These are phyloP conservation scores for Hypomontagnella monticulosa DNA, from an alignment of 495 filamentous ascomycete genomes.

Conservation along the genomic window DNA sequence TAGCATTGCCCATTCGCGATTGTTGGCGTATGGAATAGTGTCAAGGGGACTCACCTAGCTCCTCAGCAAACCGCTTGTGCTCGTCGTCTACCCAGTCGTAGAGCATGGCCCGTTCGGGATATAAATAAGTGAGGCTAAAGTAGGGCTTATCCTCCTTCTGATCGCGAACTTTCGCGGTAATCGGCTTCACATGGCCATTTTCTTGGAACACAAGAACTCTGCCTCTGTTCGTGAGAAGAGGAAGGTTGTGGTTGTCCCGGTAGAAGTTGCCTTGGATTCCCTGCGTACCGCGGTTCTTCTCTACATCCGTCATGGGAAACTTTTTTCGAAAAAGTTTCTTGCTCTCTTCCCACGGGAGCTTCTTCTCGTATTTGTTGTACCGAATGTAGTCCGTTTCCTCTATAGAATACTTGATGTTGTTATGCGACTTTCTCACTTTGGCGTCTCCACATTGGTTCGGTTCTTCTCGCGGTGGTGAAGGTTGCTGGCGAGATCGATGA, in stretches of 20 bases:
- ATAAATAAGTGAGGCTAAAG: constrained; percentile 46
- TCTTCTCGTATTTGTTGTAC: constrained; percentile 50
- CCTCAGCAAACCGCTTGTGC: constrained; percentile 38
- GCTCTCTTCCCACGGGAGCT: constrained; percentile 46
- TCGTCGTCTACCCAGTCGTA: constrained; percentile 51
- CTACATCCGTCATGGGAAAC: constrained; percentile 39
- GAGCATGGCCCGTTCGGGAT: constrained; percentile 52
- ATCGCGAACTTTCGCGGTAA: constrained; percentile 12
- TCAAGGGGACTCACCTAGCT: constrained; percentile 48
- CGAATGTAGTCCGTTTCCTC: constrained; percentile 50
- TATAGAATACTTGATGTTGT: constrained; percentile 46
- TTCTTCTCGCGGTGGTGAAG: background rate
- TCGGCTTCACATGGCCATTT: constrained; percentile 34
- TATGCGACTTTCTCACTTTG: constrained; percentile 25
- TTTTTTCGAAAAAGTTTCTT: constrained; percentile 39
- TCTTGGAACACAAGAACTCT: constrained; percentile 41
- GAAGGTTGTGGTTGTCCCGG: constrained; percentile 48
- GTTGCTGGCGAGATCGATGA: constrained; percentile 5
- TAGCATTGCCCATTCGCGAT: background rate
- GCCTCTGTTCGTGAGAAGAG: constrained; percentile 30
- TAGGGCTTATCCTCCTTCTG: constrained; percentile 35
- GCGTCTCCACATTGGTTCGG: background rate
- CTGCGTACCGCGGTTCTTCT: constrained; percentile 29
- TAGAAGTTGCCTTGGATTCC: constrained; percentile 53
- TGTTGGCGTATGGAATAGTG: no score